Conservation (phyloP, 305 asterid species). For the Fraxinus dipetala region DNA sequence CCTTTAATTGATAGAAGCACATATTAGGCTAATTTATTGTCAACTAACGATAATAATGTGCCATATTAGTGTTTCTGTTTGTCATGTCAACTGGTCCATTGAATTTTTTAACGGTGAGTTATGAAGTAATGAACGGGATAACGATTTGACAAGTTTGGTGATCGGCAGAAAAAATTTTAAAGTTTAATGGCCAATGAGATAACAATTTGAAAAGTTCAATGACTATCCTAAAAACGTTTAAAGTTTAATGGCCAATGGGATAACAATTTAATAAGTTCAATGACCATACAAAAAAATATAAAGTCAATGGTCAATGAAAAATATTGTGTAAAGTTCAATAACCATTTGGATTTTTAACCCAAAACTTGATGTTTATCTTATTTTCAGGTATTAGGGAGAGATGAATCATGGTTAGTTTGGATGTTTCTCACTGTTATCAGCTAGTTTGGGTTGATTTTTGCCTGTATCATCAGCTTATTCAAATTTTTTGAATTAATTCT, state of each 20-base stretch:
- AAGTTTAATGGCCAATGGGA: no score
- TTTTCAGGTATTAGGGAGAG: neutral
- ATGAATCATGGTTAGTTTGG: neutral
- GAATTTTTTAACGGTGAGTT: neutral
- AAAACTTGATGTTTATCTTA: neutral
- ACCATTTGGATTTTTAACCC: neutral
- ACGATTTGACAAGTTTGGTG: neutral
- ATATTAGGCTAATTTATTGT: neutral
- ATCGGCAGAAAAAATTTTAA: no score
- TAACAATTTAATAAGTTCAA: no score
- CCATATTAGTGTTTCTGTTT: neutral
- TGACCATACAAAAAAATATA: no score
- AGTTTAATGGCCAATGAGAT: neutral
- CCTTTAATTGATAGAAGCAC: neutral
- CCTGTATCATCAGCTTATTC: neutral
- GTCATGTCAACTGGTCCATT: neutral
- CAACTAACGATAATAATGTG: neutral
- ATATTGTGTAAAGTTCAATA: neutral
- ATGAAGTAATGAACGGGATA: neutral
- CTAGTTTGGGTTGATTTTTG: neutral
- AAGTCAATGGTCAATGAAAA: neutral
- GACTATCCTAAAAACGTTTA: no score
- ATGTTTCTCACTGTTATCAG: neutral
- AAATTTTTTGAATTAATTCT: neutral
- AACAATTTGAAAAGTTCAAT: neutral